phyloP scores from a whole-genome alignment of 2,329 filamentous ascomycete species.

The Blumeriella jaapii region DNA sequence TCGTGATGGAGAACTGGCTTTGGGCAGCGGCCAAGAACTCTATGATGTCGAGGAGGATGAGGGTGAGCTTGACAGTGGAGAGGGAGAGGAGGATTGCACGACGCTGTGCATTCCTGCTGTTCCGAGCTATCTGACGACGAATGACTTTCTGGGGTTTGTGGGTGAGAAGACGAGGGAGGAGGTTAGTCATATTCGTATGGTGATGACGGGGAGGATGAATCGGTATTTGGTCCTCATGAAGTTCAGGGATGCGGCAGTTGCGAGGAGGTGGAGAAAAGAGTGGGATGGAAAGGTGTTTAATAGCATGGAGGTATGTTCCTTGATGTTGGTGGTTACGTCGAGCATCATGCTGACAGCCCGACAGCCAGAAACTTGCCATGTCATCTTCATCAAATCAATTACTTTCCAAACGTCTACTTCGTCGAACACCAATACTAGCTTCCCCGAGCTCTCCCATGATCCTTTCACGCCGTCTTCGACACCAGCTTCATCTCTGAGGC shows the following conservation, averaged over 20 bases:
- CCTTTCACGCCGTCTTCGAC: slow-evolving; percentile 48
- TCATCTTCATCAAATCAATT: slow-evolving; percentile 88
- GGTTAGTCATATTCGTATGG: slow-evolving; percentile 89
- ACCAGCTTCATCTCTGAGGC: slow-evolving; percentile 33
- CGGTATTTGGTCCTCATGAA: slow-evolving; percentile 95
- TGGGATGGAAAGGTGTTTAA: slow-evolving; percentile 95
- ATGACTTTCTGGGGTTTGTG: slow-evolving; percentile 83
- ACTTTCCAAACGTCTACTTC: slow-evolving; percentile 50
- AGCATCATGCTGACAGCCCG: slow-evolving; percentile 13
- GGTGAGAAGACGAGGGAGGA: slow-evolving; percentile 77
- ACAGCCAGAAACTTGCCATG: slow-evolving; percentile 85
- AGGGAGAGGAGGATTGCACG: slow-evolving; percentile 48
- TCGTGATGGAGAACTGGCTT: slow-evolving; percentile 67
- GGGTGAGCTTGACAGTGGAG: slow-evolving; percentile 28
- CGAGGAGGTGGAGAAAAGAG: slow-evolving; percentile 67
- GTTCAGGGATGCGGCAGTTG: slow-evolving; percentile 65
- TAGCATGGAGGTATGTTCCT: slow-evolving; percentile 63
- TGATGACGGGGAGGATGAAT: slow-evolving; percentile 79
- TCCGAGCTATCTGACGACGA: slow-evolving; percentile 83
- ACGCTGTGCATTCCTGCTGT: slow-evolving; percentile 91
- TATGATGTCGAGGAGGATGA: slow-evolving; percentile 10
- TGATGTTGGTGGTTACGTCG: neutral
- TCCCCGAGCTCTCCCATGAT: slow-evolving; percentile 52
- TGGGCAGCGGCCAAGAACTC: slow-evolving; percentile 29
- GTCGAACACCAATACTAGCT: slow-evolving; percentile 27